A percentile compares a stretch with the other conserved stretches of the same genome.
Evolutionary conservation across 495 filamentous ascomycete species (phyloP).

Genomic region (Penicillium herquei): DNA sequence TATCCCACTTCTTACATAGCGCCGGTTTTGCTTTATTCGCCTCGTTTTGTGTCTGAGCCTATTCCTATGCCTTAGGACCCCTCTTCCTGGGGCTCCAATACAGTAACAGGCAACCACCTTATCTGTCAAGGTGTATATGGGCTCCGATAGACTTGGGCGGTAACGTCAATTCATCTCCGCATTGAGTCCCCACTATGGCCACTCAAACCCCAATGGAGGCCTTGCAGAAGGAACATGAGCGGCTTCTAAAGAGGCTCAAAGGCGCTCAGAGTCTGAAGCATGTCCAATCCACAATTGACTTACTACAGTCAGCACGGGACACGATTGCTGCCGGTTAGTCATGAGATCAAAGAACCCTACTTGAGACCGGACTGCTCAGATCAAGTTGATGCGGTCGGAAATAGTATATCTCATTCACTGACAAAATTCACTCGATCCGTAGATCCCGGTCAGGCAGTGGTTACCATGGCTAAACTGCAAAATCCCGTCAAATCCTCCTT

Average conservation of each 20-base stretch:
- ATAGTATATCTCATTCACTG: not conserved
- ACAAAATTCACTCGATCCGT: constrained; percentile 6
- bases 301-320: constrained; percentile 69
- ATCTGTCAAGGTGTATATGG: not conserved
- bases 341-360: not conserved
- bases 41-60: too few relatives aligned
- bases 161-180: not conserved
- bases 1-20: not conserved
- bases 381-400: not conserved
- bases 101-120: not conserved
- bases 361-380: too few relatives aligned
- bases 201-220: constrained; percentile 56
- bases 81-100: not conserved
- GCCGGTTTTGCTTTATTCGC: not conserved
- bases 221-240: constrained; percentile 70
- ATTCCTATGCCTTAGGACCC: not conserved
- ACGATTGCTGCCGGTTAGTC: constrained; percentile 62
- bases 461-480: constrained; percentile 79
- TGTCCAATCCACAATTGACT: constrained; percentile 77
- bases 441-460: constrained; percentile 68
- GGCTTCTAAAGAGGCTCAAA: constrained; percentile 67
- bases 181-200: constrained; percentile 3
- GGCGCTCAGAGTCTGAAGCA: constrained; percentile 66
- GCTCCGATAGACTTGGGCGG: not conserved
- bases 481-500: constrained; percentile 76